These are phyloP conservation scores for Trichothecium roseum DNA, from an alignment of 2,329 filamentous ascomycete genomes.

Conservation along the genomic window DNA sequence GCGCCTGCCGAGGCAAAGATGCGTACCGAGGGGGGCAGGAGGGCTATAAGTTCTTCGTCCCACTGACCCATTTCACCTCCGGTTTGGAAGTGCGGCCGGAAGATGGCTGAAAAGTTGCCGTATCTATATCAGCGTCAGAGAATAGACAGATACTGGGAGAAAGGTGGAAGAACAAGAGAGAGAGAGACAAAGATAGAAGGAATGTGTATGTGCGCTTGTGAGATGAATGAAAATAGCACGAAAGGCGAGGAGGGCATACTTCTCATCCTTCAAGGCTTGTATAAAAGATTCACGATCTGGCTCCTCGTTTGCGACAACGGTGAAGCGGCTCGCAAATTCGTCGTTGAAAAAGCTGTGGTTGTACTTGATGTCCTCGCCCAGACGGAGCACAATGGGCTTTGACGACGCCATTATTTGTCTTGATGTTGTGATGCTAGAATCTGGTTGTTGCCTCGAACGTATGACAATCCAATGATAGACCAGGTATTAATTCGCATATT, in stretches of 20 bases:
- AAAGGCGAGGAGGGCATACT: no score
- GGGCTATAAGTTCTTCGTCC: constrained; percentile 45
- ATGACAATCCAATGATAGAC: no score
- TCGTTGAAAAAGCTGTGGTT: constrained; percentile 29
- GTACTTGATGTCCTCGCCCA: constrained; percentile 37
- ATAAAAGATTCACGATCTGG: constrained; percentile 26
- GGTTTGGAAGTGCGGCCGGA: constrained; percentile 53
- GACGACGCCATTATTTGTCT: background rate
- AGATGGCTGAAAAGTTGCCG: constrained; percentile 32
- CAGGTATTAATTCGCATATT: no score
- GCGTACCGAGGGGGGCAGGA: constrained; percentile 40
- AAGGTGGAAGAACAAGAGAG: no score
- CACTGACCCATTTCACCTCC: constrained; percentile 56
- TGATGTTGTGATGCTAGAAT: no score
- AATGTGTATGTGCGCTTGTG: no score
- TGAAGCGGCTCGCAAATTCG: constrained; percentile 26
- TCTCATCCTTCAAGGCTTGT: constrained; percentile 25
- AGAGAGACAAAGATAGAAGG: no score
- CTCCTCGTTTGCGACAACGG: constrained; percentile 26
- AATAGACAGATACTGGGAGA: no score
- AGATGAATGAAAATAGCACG: no score
- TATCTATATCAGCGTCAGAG: no score
- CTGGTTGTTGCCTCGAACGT: no score
- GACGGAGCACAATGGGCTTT: constrained; percentile 27
- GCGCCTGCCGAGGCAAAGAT: constrained; percentile 51